Conservation (phyloP, 1,284 basidiomycete species). For the Puccinia horiana region DNA sequence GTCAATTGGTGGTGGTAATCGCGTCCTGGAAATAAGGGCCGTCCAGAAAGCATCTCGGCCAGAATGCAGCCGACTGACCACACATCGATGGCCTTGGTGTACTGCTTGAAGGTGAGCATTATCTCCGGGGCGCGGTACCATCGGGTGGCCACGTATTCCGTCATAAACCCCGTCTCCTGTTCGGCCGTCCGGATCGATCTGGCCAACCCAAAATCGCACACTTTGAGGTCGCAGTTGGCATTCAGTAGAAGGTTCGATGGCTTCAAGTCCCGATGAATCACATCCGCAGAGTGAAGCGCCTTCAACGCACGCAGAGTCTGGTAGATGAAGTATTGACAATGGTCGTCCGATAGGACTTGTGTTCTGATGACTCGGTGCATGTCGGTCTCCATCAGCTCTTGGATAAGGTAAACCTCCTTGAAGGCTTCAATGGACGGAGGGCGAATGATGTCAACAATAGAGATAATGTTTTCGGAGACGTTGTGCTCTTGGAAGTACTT, state of each 20-base stretch:
- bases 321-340: slow-evolving; percentile 72
- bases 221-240: slow-evolving; percentile 93
- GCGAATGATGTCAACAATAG: slow-evolving; percentile 90
- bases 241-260: slow-evolving; percentile 93
- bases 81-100: slow-evolving; percentile 57
- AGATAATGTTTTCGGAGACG: slow-evolving; percentile 65
- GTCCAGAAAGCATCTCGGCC: slow-evolving; percentile 91
- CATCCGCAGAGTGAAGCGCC: slow-evolving; percentile 87
- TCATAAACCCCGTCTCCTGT: slow-evolving; percentile 80
- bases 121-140: slow-evolving; percentile 97
- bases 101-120: slow-evolving; percentile 67
- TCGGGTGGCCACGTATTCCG: slow-evolving; percentile 89
- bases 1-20: slow-evolving; percentile 92
- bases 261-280: slow-evolving; percentile 93
- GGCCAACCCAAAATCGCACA: slow-evolving; percentile 91
- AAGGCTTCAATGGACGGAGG: slow-evolving; percentile 84
- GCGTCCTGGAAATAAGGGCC: slow-evolving; percentile 90
- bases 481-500: slow-evolving; percentile 67
- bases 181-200: slow-evolving; percentile 60
- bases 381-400: slow-evolving; percentile 75
- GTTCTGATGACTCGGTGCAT: slow-evolving; percentile 83
- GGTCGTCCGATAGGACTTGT: slow-evolving; percentile 69
- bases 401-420: slow-evolving; percentile 87
- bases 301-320: slow-evolving; percentile 90
- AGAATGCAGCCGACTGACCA: slow-evolving; percentile 97